Evolutionary conservation across 306 rosid species (phyloP), one percentile per base, ranked within the genome.

Genomic region (Morella rubra): DNA sequence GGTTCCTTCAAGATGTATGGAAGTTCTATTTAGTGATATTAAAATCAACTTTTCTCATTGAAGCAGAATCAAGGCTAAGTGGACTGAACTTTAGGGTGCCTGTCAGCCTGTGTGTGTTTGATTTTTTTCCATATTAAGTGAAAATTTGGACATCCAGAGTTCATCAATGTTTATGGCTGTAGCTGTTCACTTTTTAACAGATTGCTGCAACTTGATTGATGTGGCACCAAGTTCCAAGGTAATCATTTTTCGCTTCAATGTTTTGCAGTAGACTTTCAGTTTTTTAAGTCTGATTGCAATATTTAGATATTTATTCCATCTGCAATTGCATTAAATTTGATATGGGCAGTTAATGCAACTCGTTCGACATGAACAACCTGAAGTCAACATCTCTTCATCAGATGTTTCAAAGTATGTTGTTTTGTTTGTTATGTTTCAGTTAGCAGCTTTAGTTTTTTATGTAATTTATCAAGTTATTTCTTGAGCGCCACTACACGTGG

Each of bases 371-470:
- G 71, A 70, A 81, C 91, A 94, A 96, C 81, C 89, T 61, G 85
- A 90, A 82, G 92, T 76, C 24, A 85, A 87, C 74, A 79, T 51
- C 12, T 78, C 80, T 64, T 76, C 96, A 76, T 83, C 91, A 20
- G 87, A 93, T 86, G 83, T 88, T 76, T 92, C 98, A 46, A 95
- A 95, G 98, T 95, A 95, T 73, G 97, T 84, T 77, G 76, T 80
- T 77, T 69, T 75, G 77, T 72, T 83, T 79, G 44, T 84, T 52
- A 74, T 45, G 69, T 74, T 85, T 78, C 82, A 71, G 77, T 66
- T 78, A 69, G 58, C 41, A 68, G 76, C 74, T 79, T 73, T 73
- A 65, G 53, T 73, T 79, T 59, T 74, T 60, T 71, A 68, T 27
- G 64, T 16, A 18, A 62, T 61, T 71, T 16, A 22, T 37, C 37